Base-by-base conservation (phyloP, 2,329 filamentous ascomycete genomes). In the Westerdykella aurantiaca region DNA sequence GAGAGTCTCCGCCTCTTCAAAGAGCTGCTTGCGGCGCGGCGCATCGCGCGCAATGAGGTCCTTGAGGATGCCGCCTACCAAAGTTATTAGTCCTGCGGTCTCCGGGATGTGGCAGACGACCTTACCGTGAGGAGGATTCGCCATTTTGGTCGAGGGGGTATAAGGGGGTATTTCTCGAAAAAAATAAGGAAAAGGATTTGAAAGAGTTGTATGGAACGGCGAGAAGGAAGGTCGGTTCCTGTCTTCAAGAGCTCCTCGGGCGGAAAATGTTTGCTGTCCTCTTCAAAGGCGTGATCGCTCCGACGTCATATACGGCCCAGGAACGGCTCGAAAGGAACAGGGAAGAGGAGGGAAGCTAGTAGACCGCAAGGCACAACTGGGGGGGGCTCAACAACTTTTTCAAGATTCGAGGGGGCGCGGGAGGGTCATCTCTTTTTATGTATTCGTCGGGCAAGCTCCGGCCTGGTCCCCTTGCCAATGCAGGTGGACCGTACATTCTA, bases 1-100 rank as follows among this genome's bases (percentile, higher is more conserved):
- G 37, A 97, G 82, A 25, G 67, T 84, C 77, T 95, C 90, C 34
- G 91, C 86, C 74, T 98, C 93, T 38, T 79, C 80, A 44, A 76
- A 74, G 51, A 98, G 85, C 75, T 95, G 77, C 52, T 77, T 77
- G 56, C 93, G 85, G 64, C 86, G 83, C 57, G 87, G 86, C 52
- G 83, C 80, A 80, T 98, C 93, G 73, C 93, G 86, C 55, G 89
- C 90, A 60, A 97, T 80, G 68, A 98, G 82, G 78, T 98, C 93
- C 85, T 97, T 97, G 66, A 98, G 87, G 78, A 91, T 78, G 66
- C 93, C 93, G 74, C 91, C 91, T 74, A 48, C 39, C 56, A 58
- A 44, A 61, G 54, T 43, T 47, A 40, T 38, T 37, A 31, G 23
- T 41, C n/a, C 11, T 38, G 17, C 14, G 38, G 14, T 44, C 29